Evolutionary conservation across 345 rosid genomes (phyloP), one percentile per base, ranked within the genome.

Genomic region (Iberis pinnata): DNA sequence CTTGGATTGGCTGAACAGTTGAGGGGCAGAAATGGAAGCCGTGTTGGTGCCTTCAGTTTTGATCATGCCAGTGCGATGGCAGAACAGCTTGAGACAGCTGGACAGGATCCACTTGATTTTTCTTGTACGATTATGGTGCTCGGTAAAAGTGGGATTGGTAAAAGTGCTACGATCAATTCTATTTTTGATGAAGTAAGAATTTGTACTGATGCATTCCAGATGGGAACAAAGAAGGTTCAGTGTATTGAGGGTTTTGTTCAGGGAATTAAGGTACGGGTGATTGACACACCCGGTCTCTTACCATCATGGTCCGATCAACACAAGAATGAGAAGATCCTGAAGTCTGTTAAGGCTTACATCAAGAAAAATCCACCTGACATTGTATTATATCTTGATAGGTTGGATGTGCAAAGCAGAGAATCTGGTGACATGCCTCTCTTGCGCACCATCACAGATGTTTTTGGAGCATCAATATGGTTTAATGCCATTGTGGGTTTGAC

Each of bases 1-100:
- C 76, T 93, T 57, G 99, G 97, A 58, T 70, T 93, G 53, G 99
- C 99, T 9, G 99, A 93, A 72, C 99, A 93, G 81, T 75, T 88
- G 49, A 78, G 94, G 41, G 97, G 99, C 27, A 76, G 99, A 75
- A 86, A 77, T 67, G 99, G 99, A n/a, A 89, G 97, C 14, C 95
- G 97, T 49, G 99, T 93, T 72, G 97, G 97, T 75, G 94, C 95
- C 46, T 92, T 83, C 56, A 85, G 98, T 70, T 93, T 88, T 67
- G 99, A 93, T 73, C 94, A 97, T 53, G 99, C 99, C 6, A 93
- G 97, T 71, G 88, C 99, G 45, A 80, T 86, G 94, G 99, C 95
- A 26, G 99, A 81, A 72, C 92, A 88, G 76, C 94, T 88, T 26
- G 99, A 93, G 76, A 89, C 89, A 12, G 81, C 87, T 42, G 94